A percentile compares a stretch with the other conserved stretches of the same genome.
These are phyloP conservation scores for Populus hybrid DNA, from an alignment of 441 rosid species.

Conservation along the genomic window DNA sequence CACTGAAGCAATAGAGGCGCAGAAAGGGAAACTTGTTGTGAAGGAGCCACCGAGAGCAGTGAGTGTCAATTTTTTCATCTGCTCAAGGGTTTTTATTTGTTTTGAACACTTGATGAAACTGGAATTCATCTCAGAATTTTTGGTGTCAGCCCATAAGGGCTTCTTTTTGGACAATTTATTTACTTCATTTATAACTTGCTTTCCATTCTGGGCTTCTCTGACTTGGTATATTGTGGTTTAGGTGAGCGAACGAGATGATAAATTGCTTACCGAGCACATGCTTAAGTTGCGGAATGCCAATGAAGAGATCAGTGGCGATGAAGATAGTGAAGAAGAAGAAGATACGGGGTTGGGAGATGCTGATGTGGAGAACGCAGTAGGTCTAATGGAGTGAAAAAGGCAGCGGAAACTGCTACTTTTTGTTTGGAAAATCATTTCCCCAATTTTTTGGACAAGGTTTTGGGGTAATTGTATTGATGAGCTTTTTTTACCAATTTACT, in stretches of 20 bases:
- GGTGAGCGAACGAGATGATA: constrained; percentile 99
- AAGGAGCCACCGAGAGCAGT: constrained; percentile 96
- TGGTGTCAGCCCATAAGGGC: not conserved
- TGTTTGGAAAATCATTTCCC: not conserved
- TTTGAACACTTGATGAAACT: not conserved
- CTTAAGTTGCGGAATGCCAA: constrained; percentile 71
- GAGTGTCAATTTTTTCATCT: constrained; percentile 29
- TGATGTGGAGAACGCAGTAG: constrained; percentile 54
- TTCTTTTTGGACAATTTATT: not conserved
- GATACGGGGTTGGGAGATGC: constrained; percentile 95
- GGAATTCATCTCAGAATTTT: not conserved
- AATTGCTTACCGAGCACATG: constrained; percentile 93
- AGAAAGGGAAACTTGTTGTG: constrained; percentile 82
- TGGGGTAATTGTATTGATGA: not conserved
- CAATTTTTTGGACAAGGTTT: not conserved
- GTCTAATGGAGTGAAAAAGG: constrained; percentile 47
- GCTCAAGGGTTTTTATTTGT: not conserved
- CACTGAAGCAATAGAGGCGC: constrained; percentile 69
- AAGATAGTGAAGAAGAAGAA: constrained; percentile 85
- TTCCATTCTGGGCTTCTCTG: constrained; percentile 9
- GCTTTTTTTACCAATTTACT: not conserved
- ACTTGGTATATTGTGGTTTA: constrained; percentile 24
- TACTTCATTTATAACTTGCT: not conserved
- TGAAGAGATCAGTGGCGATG: constrained; percentile 92
- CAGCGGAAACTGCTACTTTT: not conserved